Evolutionary conservation across 345 rosid genomes (phyloP).

Genomic region (Pistacia integerrima): DNA sequence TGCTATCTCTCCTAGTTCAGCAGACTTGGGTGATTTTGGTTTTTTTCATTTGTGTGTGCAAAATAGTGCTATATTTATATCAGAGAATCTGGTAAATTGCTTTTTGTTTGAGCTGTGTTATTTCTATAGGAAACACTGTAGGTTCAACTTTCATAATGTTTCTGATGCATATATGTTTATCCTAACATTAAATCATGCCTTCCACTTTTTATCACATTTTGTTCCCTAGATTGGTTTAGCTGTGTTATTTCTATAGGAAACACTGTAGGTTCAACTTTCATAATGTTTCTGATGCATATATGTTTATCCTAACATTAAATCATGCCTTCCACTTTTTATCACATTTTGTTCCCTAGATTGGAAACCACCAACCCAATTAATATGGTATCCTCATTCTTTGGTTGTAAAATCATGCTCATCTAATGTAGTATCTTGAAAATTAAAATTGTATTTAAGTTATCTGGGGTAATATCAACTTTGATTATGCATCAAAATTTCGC

Average conservation of each 20-base stretch:
- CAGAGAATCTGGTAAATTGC: background rate
- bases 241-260: too few relatives aligned
- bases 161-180: background rate
- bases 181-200: background rate
- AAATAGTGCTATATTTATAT: background rate
- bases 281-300: background rate
- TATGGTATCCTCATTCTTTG: constrained; percentile 5
- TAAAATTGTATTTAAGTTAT: background rate
- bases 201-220: background rate
- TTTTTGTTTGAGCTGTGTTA: background rate
- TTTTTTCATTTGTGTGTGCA: too few relatives aligned
- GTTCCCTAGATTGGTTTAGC: background rate
- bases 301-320: background rate
- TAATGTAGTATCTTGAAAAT: background rate
- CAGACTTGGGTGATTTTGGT: background rate
- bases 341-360: background rate
- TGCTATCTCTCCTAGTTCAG: background rate
- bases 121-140: background rate
- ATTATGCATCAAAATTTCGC: background rate
- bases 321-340: background rate
- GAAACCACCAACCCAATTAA: background rate
- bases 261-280: background rate
- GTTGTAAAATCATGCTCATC: background rate
- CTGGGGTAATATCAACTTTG: background rate
- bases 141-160: background rate